Evolutionary conservation across 2,329 filamentous ascomycete species (phyloP).

Genomic region (Aureobasidium zeae): DNA sequence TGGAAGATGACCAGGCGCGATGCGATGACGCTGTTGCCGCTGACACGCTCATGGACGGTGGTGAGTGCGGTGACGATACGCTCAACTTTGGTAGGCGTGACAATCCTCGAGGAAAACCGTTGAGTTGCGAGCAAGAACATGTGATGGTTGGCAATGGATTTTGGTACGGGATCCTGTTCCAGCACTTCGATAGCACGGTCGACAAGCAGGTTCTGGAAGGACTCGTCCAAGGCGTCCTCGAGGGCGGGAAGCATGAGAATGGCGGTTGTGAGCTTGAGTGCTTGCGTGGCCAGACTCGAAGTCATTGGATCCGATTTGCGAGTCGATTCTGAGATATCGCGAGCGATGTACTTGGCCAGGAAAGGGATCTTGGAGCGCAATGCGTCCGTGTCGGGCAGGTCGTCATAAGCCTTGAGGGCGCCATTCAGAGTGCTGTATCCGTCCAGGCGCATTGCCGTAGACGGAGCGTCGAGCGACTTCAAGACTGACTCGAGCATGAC

Average conservation of each 20-base stretch:
- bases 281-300: slow-evolving; percentile 63
- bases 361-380: slow-evolving; percentile 67
- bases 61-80: slow-evolving; percentile 63
- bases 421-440: slow-evolving; percentile 74
- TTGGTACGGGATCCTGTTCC: slow-evolving; percentile 58
- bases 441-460: slow-evolving; percentile 66
- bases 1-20: slow-evolving; percentile 72
- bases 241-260: slow-evolving; percentile 69
- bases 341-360: slow-evolving; percentile 71
- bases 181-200: slow-evolving; percentile 71
- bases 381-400: slow-evolving; percentile 64
- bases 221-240: slow-evolving; percentile 59
- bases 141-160: slow-evolving; percentile 68
- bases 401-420: slow-evolving; percentile 71
- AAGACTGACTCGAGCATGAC: slow-evolving; percentile 79
- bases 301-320: slow-evolving; percentile 46
- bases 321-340: slow-evolving; percentile 56
- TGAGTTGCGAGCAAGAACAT: slow-evolving; percentile 75
- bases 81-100: slow-evolving; percentile 62
- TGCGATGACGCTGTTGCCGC: slow-evolving; percentile 71
- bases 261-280: slow-evolving; percentile 65
- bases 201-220: slow-evolving; percentile 71
- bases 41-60: slow-evolving; percentile 61
- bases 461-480: slow-evolving; percentile 67
- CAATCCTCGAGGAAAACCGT: slow-evolving; percentile 63